These are phyloP conservation scores for Lipomyces oligophaga DNA, from an alignment of 805 yeast species.

Conservation along the genomic window DNA sequence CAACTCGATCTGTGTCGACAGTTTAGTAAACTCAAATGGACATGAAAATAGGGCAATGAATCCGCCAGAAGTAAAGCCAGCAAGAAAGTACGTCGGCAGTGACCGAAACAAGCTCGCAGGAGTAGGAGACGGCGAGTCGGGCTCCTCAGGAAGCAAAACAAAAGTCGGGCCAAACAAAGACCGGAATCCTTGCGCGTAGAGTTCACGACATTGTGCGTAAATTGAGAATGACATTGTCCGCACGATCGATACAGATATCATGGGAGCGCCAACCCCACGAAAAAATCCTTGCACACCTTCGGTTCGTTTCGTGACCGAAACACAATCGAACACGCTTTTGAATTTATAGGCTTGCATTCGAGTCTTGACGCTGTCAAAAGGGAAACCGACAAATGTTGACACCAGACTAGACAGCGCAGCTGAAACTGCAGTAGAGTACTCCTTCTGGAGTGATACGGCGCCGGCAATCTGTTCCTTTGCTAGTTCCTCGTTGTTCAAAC, in stretches of 20 bases:
- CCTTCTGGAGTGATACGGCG: constrained; percentile 17
- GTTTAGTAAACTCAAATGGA: constrained; percentile 81
- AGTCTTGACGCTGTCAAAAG: constrained; percentile 81
- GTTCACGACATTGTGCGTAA: constrained; percentile 54
- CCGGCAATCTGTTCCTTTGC: not conserved
- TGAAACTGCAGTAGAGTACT: constrained; percentile 42
- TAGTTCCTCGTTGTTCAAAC: too few relatives aligned
- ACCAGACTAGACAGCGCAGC: constrained; percentile 62
- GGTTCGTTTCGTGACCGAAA: constrained; percentile 47
- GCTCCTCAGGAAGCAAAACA: constrained; percentile 17
- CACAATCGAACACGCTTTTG: constrained; percentile 54
- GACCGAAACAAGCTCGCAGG: constrained; percentile 22
- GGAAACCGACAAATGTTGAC: constrained; percentile 72
- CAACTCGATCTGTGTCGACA: constrained; percentile 67
- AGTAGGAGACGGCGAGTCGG: constrained; percentile 9
- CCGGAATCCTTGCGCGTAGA: constrained; percentile 17
- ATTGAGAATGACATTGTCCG: constrained; percentile 63
- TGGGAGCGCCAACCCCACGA: constrained; percentile 52
- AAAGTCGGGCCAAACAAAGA: constrained; percentile 7
- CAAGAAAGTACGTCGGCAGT: constrained; percentile 32
- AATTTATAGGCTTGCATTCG: constrained; percentile 77
- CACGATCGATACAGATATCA: constrained; percentile 40
- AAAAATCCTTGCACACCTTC: constrained; percentile 73
- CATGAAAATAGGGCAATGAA: constrained; percentile 63
- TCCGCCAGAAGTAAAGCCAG: constrained; percentile 69